phyloP scores from a whole-genome alignment of 129 eudicot species.

The Tanacetum coccineum region DNA sequence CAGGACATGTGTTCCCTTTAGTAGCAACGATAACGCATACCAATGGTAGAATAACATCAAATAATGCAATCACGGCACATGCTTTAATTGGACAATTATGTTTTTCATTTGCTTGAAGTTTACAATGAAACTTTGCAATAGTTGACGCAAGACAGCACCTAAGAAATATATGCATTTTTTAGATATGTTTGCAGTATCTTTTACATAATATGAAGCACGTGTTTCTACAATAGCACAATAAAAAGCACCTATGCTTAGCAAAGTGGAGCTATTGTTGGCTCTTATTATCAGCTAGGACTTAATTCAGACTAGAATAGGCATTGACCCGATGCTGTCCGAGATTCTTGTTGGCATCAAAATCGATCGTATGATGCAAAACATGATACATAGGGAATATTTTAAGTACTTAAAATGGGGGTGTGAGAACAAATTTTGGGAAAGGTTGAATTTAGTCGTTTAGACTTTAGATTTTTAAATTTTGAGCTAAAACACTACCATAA shows the following conservation, averaged over 20 bases:
- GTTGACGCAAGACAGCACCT: slow-evolving; percentile 6
- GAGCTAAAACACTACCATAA: slow-evolving; percentile 1
- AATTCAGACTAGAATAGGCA: background rate
- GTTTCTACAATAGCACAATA: slow-evolving; percentile 6
- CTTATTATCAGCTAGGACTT: background rate
- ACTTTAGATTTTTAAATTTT: background rate
- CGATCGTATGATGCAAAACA: background rate
- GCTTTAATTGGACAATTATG: background rate
- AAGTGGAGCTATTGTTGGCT: background rate
- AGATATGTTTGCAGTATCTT: background rate
- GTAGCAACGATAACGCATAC: slow-evolving; percentile 12
- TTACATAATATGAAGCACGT: slow-evolving; percentile 2
- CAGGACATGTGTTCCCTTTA: slow-evolving; percentile 14
- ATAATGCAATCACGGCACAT: background rate
- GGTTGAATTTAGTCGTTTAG: background rate
- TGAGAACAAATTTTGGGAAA: background rate
- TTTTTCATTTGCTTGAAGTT: slow-evolving; percentile 4
- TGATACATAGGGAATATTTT: background rate
- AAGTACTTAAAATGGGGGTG: background rate
- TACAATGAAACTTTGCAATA: background rate
- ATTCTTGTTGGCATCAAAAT: background rate
- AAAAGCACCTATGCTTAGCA: background rate
- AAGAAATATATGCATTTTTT: background rate
- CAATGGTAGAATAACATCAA: background rate
- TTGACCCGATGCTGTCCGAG: background rate